Evolutionary conservation across 1,284 basidiomycete species (phyloP).

Genomic region (Tremellales sp.): DNA sequence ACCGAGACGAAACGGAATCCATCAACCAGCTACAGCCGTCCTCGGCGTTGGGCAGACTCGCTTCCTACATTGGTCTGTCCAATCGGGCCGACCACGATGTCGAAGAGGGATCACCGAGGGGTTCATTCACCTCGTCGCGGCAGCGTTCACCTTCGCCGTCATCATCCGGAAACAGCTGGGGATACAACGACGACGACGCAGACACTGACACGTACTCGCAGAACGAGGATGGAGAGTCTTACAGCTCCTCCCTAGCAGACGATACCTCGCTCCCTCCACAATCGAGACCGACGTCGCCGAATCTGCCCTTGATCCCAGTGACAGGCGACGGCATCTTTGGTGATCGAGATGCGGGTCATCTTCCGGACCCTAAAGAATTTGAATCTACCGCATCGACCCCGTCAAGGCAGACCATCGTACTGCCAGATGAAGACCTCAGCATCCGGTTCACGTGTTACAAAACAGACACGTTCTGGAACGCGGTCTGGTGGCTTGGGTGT

Average conservation of each 20-base stretch:
- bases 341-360: slow-evolving; percentile 24
- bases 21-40: too few relatives aligned
- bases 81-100: slow-evolving; percentile 6
- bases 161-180: slow-evolving; percentile 42
- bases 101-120: slow-evolving; percentile 14
- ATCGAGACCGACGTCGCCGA: slow-evolving; percentile 43
- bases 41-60: neutral
- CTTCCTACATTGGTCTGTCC: slow-evolving; percentile 1
- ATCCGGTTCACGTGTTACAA: slow-evolving; percentile 90
- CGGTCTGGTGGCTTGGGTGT: slow-evolving; percentile 70
- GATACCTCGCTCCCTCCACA: slow-evolving; percentile 49
- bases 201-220: slow-evolving; percentile 34
- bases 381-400: slow-evolving; percentile 29
- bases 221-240: slow-evolving; percentile 33
- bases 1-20: too few relatives aligned
- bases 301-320: slow-evolving; percentile 41
- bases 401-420: slow-evolving; percentile 72
- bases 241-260: slow-evolving; percentile 47
- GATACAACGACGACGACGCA: slow-evolving; percentile 40
- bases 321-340: slow-evolving; percentile 47
- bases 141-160: slow-evolving; percentile 20
- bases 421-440: slow-evolving; percentile 86
- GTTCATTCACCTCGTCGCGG: slow-evolving; percentile 12
- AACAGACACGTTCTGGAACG: slow-evolving; percentile 60
- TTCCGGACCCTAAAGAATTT: slow-evolving; percentile 42